These are phyloP conservation scores for Ceratocystis smalleyi DNA, from an alignment of 2,329 filamentous ascomycete species.

Conservation along the genomic window DNA sequence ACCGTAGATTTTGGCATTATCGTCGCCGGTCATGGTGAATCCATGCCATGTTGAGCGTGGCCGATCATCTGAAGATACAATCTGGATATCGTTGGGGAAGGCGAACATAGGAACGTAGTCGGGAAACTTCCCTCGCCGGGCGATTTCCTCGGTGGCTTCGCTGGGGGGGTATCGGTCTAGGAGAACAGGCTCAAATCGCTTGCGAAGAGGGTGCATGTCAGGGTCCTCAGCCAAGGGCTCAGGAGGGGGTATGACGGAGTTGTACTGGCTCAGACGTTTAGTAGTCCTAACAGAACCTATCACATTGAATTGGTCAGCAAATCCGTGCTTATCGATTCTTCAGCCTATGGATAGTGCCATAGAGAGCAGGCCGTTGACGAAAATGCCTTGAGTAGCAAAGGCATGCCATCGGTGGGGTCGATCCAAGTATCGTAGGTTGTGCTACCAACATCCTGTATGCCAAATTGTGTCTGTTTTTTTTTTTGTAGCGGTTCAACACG, in stretches of 20 bases:
- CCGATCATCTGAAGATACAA: constrained; percentile 86
- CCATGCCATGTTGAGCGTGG: constrained; percentile 97
- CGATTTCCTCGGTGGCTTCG: constrained; percentile 61
- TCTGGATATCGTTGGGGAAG: constrained; percentile 94
- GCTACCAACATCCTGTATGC: background rate
- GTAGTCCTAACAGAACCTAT: constrained; percentile 56
- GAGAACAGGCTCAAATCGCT: constrained; percentile 88
- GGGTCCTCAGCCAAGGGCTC: constrained; percentile 80
- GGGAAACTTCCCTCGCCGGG: constrained; percentile 71
- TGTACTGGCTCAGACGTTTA: constrained; percentile 87
- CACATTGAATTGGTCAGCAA: constrained; percentile 15
- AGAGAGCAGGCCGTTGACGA: background rate
- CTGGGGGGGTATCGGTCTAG: constrained; percentile 86
- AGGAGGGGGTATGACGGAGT: constrained; percentile 87
- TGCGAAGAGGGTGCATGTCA: constrained; percentile 87
- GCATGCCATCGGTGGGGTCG: no score
- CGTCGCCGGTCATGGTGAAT: constrained; percentile 91
- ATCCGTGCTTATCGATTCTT: constrained; percentile 10
- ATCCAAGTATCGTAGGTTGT: no score
- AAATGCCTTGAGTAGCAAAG: no score
- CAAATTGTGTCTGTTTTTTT: no score
- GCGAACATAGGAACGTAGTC: constrained; percentile 99
- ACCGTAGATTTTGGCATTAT: constrained; percentile 82
- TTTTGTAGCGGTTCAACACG: background rate
- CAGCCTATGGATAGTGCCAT: background rate